Base-by-base conservation (phyloP, 805 yeast genomes). In the Saccharomycopsis guyanensis region DNA sequence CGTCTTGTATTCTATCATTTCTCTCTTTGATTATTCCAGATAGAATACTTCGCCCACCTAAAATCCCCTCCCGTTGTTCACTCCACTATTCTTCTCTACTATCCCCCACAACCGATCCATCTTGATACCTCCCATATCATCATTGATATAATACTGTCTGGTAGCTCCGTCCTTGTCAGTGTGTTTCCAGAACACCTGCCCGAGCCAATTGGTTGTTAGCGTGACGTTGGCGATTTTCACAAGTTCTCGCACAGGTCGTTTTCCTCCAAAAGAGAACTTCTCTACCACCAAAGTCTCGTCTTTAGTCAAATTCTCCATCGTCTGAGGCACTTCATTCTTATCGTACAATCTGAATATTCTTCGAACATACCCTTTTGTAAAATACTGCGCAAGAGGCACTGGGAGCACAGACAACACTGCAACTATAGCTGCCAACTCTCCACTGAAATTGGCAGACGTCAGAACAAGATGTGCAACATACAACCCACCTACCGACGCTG, bases 31-130 rank as follows among this genome's bases (percentile, higher is more conserved):
- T n/a, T n/a, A n/a, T n/a, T n/a, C n/a, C n/a, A n/a, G n/a, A n/a
- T n/a, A n/a, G n/a, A n/a, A n/a, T n/a, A n/a, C n/a, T n/a, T n/a
- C n/a, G n/a, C n/a, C n/a, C n/a, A n/a, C n/a, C n/a, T n/a, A n/a
- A n/a, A n/a, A n/a, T n/a, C n/a, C n/a, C n/a, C 94, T 66, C 4
- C 93, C 93, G 52, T 81, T 81, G 55, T 82, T 73, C 8, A 83
- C 66, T 0, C 81, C 86, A 40, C 78, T 68, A 50, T 81, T 78
- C 41, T 66, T 65, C 58, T 86, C 95, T 1, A 82, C 76, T n/a
- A 84, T 74, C 0, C 89, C 87, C 91, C 95, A 82, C 3, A 86
- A 63, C 45, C 95, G 66, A 56, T 86, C 93, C 95, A 86, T 86
- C 53, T 77, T 76, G 59, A 83, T 65, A 2, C 94, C 94, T 2